These are phyloP conservation scores for Casaregolazyma suthepensis DNA, from an alignment of 1,139 yeast species.

Conservation along the genomic window DNA sequence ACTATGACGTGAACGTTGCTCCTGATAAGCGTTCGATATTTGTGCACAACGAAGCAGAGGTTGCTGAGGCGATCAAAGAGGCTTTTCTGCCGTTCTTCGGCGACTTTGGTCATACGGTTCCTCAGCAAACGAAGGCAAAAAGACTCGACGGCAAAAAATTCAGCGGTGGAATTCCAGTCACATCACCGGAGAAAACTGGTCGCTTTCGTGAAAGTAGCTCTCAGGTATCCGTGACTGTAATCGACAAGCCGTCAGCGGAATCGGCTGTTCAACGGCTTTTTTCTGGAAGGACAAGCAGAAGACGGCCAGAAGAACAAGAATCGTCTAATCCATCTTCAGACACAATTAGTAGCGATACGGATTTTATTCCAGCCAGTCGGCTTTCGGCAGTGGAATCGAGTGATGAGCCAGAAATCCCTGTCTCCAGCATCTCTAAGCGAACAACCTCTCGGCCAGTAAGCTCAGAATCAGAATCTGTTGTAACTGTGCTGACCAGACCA, in stretches of 20 bases:
- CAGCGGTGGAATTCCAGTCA: not conserved
- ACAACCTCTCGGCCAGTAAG: not conserved
- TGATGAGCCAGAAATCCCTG: not conserved
- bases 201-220: not conserved
- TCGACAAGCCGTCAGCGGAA: not conserved
- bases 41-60: slow-evolving; percentile 55
- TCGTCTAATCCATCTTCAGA: not conserved
- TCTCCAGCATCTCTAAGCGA: not conserved
- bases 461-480: not conserved
- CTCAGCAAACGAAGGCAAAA: slow-evolving; percentile 12
- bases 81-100: slow-evolving; percentile 23
- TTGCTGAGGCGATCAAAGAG: slow-evolving; percentile 45
- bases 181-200: not conserved
- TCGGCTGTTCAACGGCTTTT: not conserved
- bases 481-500: not conserved
- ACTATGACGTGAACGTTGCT: slow-evolving; percentile 76
- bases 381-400: not conserved
- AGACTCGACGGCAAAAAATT: not conserved
- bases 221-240: not conserved
- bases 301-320: not conserved
- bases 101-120: slow-evolving; percentile 27
- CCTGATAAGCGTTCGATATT: slow-evolving; percentile 81
- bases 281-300: not conserved
- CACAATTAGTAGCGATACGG: not conserved
- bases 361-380: not conserved